These are phyloP conservation scores for Xylariaceae sp. DNA, from an alignment of 2,329 filamentous ascomycete species.

Conservation along the genomic window DNA sequence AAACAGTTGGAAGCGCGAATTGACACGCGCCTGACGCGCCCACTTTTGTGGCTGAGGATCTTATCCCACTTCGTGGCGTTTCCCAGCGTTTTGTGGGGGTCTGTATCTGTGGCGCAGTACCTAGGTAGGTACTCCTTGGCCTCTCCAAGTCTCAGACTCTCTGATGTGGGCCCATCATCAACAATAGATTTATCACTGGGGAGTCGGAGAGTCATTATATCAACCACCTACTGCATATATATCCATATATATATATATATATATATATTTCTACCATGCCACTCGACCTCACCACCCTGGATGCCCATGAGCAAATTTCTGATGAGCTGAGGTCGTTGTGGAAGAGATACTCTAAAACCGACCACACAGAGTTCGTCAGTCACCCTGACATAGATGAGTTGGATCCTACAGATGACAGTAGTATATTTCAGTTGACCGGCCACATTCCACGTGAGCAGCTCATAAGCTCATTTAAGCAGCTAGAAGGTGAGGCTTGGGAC, in stretches of 20 bases:
- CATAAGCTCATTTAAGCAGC: constrained; percentile 45
- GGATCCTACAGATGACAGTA: constrained; percentile 39
- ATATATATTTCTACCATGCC: constrained; percentile 38
- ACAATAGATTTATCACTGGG: too few relatives aligned
- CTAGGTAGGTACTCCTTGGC: too few relatives aligned
- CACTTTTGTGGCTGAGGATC: background rate
- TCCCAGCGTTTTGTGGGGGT: background rate
- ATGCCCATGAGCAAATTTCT: constrained; percentile 79
- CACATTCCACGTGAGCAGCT: constrained; percentile 48
- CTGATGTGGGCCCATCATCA: too few relatives aligned
- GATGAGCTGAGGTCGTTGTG: constrained; percentile 69
- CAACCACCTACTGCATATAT: background rate
- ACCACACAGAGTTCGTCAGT: constrained; percentile 51
- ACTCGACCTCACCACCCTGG: constrained; percentile 55
- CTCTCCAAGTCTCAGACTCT: too few relatives aligned
- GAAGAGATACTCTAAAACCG: constrained; percentile 71
- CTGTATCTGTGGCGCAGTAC: background rate
- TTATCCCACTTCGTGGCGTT: background rate
- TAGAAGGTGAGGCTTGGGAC: constrained; percentile 41
- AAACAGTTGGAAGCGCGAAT: constrained; percentile 22
- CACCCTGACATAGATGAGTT: constrained; percentile 62
- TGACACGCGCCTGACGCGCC: constrained; percentile 5
- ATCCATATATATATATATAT: background rate
- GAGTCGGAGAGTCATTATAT: too few relatives aligned
- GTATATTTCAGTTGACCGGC: constrained; percentile 50